Evolutionary conservation across 2,329 filamentous ascomycete species (phyloP), one percentile per base, ranked within the genome.

Genomic region (Fusarium sarcochroum): DNA sequence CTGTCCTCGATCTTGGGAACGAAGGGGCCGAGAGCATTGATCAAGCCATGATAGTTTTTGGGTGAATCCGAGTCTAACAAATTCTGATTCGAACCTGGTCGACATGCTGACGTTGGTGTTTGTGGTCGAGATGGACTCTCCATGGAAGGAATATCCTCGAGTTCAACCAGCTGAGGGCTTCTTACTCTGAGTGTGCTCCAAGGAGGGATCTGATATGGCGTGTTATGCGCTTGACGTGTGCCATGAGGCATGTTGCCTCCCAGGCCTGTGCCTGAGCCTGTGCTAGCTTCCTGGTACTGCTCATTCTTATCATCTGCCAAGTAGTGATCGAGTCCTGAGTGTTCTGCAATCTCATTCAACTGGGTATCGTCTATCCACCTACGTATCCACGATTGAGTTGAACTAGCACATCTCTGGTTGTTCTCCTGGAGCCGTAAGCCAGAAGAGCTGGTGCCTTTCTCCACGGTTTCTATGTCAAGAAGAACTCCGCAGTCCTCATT

Each of bases 41-140:
- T 58, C 47, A 63, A 61, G 5, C 65, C 58, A 42, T 46, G 37
- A 15, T 38, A 21, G 9, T 50, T 58, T 10, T 21, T 21, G 5
- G 68, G 66, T 1, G 47, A 54, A 5, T 58, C 49, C 14, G 61
- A 59, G 18, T 51, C 68, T 23, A 71, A 21, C 8, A 60, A 20
- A 23, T 47, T 32, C 20, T 49, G 53, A 7, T 18, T 27, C 9
- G n/a, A 23, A 20, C n/a, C 9, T 18, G 15, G 7, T 11, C 14
- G 35, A 9, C 21, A 27, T 20, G 8, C 23, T 25, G 21, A 23
- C 30, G 3, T 47, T 37, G 37, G 25, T 8, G 25, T 34, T 34
- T 25, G 38, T n/a, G 41, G 25, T 18, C 44, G 10, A 30, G 42
- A 4, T 6, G n/a, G 18, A 13, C n/a, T 34, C 10, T 21, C 23